phyloP scores from a whole-genome alignment of 2,329 filamentous ascomycete species.

The Aphanocladium album region DNA sequence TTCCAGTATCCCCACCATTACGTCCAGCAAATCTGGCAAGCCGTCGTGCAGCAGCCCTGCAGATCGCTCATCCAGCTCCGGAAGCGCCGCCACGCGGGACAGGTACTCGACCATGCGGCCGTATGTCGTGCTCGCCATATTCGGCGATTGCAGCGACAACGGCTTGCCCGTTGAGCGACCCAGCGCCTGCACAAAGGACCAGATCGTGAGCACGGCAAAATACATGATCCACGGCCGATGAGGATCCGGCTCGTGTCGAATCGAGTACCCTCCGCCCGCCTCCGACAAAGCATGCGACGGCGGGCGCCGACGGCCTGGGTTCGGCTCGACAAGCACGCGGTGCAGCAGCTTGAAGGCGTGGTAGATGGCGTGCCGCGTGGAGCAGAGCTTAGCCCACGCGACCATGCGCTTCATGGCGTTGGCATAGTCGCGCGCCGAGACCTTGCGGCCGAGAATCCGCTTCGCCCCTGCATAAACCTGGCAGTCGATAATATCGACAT shows the following conservation, averaged over 20 bases:
- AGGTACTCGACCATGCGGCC: conserved; percentile 38
- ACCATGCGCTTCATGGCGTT: conserved; percentile 72
- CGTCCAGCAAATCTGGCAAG: conserved; percentile 40
- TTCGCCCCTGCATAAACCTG: conserved; percentile 82
- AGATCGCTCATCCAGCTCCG: conserved; percentile 65
- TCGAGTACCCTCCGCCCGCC: conserved; percentile 59
- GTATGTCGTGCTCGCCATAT: conserved; percentile 30
- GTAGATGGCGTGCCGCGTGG: conserved; percentile 75
- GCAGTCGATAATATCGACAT: conserved; percentile 83
- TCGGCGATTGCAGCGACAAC: conserved; percentile 43
- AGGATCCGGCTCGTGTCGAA: conserved; percentile 71
- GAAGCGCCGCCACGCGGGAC: conserved; percentile 62
- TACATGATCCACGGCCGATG: conserved; percentile 90
- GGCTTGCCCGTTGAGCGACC: conserved; percentile 50
- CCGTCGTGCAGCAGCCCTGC: conserved; percentile 58
- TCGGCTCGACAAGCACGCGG: conserved; percentile 62
- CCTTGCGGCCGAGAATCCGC: conserved; percentile 70
- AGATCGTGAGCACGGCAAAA: conserved; percentile 78
- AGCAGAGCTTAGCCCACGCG: conserved; percentile 68
- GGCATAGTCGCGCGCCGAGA: conserved; percentile 69
- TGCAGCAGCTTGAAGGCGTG: conserved; percentile 79
- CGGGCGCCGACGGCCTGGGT: conserved; percentile 24
- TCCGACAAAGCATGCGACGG: no score
- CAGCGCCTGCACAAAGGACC: conserved; percentile 79
- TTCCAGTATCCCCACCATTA: conserved; percentile 36